Conservation (phyloP, 257 asterid species). For the Penstemon eatonii region DNA sequence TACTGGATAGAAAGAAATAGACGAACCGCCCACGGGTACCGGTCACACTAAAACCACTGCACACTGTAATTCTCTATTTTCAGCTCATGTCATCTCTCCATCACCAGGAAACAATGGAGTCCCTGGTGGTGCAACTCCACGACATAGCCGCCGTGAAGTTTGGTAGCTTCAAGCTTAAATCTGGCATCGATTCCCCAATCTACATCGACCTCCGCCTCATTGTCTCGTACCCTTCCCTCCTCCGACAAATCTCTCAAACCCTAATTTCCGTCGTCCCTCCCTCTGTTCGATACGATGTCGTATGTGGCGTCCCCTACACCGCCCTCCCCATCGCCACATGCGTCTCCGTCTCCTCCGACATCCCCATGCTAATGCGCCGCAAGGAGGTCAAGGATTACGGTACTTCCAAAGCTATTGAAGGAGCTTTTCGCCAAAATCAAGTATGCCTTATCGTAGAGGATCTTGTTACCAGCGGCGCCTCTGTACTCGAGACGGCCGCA, state of each 20-base stretch:
- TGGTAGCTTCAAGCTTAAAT: conserved; percentile 92
- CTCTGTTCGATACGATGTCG: conserved; percentile 58
- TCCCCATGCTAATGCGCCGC: conserved; percentile 94
- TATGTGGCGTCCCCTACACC: conserved; percentile 96
- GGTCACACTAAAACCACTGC: too few species aligned
- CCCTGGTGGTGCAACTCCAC: conserved; percentile 76
- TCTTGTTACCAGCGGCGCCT: conserved; percentile 89
- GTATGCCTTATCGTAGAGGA: conserved; percentile 82
- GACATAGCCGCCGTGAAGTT: conserved; percentile 91
- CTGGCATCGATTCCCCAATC: conserved; percentile 92
- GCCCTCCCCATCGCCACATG: conserved; percentile 96
- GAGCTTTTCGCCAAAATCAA: conserved; percentile 54
- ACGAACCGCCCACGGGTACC: too few species aligned
- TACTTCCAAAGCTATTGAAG: conserved; percentile 87
- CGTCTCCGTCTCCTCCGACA: conserved; percentile 49
- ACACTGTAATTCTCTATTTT: too few species aligned
- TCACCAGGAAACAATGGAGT: conserved; percentile 57
- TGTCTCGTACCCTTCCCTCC: conserved; percentile 82
- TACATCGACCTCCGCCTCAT: conserved; percentile 96
- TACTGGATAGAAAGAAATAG: too few species aligned
- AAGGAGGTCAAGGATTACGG: conserved; percentile 96
- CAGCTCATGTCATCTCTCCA: conserved; percentile 27
- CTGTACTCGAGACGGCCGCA: conserved; percentile 88
- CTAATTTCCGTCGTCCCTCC: conserved; percentile 59
- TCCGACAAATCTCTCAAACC: conserved; percentile 69